Base-by-base conservation (phyloP, 371 early-diverging fungal species). In the Dichotomocladium elegans region DNA sequence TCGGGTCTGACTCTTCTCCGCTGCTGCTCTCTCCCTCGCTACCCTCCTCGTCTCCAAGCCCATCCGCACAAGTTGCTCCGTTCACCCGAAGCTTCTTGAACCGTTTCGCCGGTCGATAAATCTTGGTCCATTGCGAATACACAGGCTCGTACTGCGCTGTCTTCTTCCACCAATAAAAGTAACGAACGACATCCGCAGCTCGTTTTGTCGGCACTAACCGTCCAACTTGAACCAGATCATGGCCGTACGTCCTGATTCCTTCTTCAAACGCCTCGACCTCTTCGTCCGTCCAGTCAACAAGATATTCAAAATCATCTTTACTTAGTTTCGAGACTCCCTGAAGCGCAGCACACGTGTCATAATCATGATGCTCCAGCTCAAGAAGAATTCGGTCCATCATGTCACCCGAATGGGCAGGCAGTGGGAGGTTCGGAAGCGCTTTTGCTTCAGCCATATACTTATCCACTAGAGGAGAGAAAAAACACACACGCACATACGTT, bases 101-200 rank as follows among this genome's bases (percentile, higher is more conserved):
- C 40, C 61, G 64, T 66, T 81, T 79, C 56, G 81, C 73, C 19
- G 89, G 89, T 19, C 81, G 66, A 57, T 82, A 81, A 30, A 84
- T 77, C 41, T 79, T 81, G 46, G 88, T 87, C 71, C 84, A 89
- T 43, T 85, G 77, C 1, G 83, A 79, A 62, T 89, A 89, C 1
- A 85, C 82, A 3, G 80, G 70, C 31, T 80, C 79, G 53, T 87
- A 89, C 0, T 84, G 74, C 40, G 80, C 77, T 0, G 86, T 77
- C 53, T 89, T 89, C 57, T 89, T 89, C 87, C 87, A 88, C 30
- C 68, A 66, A 42, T 88, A 89, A 64, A 87, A 89, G 57, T 66
- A 88, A 0, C 80, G 76, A 0, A 89, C 86, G 45, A 87, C 68
- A 25, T 85, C 86, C 8, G 74, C 79, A 79, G 82, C 81, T 6